Base-by-base conservation (phyloP, 371 early-diverging fungal genomes). In the Mortierella sp. region DNA sequence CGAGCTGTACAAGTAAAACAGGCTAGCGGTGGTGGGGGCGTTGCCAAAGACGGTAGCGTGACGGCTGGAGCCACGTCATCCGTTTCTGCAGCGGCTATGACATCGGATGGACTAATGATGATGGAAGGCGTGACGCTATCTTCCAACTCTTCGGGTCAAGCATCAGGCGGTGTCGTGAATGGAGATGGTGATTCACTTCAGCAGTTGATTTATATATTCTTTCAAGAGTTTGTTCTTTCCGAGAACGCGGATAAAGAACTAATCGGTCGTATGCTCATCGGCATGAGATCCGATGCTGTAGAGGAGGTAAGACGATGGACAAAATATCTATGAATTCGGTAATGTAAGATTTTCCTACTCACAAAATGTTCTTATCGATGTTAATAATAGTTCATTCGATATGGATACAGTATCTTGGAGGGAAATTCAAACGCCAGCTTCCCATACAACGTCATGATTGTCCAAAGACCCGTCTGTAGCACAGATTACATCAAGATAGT, bases 151-250 rank as follows among this genome's bases (percentile, higher is more conserved):
- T 48, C 69, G 2, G 40, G 71, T 21, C 67, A 65, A 40, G 0
- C 22, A 62, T 6, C 57, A 0, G 52, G 57, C 6, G 48, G 19
- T 16, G 58, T 43, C 11, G 48, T 43, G 1, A 58, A 60, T 58
- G 53, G 73, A 0, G 84, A 85, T 6, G 83, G 76, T 2, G 81
- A 81, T 33, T 53, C 67, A 4, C 72, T 90, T 22, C 87, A 87
- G 21, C 77, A 81, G 21, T 85, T 90, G 84, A 89, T 90, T 0
- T 82, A 83, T 10, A 87, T 87, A 58, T 88, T 88, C 60, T 90
- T 88, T 53, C 85, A 88, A 58, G 85, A 88, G 22, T 87, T 88
- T 43, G 77, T 90, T 15, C 83, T 87, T 6, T 82, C 86, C 8
- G 85, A 85, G 33, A 78, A 70, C 9, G 80, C 84, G 19, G 82